phyloP scores from a whole-genome alignment of 306 rosid species.

The Alnus glutinosa region DNA sequence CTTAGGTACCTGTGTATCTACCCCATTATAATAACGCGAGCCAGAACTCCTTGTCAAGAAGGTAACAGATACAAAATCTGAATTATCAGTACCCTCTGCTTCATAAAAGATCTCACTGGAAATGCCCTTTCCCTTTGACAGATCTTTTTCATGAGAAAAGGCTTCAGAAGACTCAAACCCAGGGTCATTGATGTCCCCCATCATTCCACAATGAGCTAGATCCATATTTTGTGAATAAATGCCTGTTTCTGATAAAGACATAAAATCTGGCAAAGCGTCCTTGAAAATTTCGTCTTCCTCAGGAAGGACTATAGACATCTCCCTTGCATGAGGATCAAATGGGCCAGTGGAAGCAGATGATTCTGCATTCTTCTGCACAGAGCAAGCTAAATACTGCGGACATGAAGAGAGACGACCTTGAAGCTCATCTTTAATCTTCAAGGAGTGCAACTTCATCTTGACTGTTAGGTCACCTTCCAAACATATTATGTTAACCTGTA shows the following conservation, averaged over 20 bases:
- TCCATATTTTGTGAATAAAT: slow-evolving; percentile 44
- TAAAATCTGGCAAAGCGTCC: slow-evolving; percentile 91
- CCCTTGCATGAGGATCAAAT: slow-evolving; percentile 51
- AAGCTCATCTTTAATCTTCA: slow-evolving; percentile 90
- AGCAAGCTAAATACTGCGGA: slow-evolving; percentile 81
- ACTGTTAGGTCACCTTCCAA: slow-evolving; percentile 65
- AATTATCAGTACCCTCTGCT: slow-evolving; percentile 65
- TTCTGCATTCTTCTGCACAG: slow-evolving; percentile 63
- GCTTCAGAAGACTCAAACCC: slow-evolving; percentile 53
- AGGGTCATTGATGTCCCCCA: slow-evolving; percentile 32
- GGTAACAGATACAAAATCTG: slow-evolving; percentile 70
- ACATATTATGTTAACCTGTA: slow-evolving; percentile 69
- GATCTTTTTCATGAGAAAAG: slow-evolving; percentile 56
- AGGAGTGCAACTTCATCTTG: slow-evolving; percentile 80
- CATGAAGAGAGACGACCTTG: slow-evolving; percentile 61
- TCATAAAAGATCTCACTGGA: slow-evolving; percentile 69
- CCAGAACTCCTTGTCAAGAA: slow-evolving; percentile 68
- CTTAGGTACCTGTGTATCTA: slow-evolving; percentile 81
- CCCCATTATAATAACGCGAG: slow-evolving; percentile 83
- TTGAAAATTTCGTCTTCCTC: slow-evolving; percentile 80
- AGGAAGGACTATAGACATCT: slow-evolving; percentile 35
- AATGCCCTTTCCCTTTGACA: slow-evolving; percentile 47
- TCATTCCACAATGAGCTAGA: slow-evolving; percentile 37
- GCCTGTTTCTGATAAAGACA: slow-evolving; percentile 59
- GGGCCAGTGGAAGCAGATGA: slow-evolving; percentile 37